Evolutionary conservation across 2,329 filamentous ascomycete genomes (phyloP), one percentile per base, ranked within the genome.

Genomic region (Pyrenochaeta sp.): DNA sequence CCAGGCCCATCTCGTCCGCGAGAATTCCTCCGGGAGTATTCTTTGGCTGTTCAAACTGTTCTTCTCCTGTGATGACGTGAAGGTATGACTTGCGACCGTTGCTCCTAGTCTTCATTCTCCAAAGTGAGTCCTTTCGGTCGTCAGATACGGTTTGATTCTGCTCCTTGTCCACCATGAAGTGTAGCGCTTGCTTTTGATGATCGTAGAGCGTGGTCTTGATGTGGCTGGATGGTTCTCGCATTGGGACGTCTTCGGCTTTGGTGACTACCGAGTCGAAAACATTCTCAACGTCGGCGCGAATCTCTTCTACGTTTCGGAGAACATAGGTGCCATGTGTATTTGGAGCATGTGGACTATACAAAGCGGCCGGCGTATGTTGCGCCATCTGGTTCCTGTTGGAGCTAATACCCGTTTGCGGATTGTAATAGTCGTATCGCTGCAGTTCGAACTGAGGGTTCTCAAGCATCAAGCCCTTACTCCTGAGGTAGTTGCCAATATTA

Each of bases 131-230:
- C 50, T 85, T 83, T 11, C 81, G 79, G 39, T 81, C 80, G 21
- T 87, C 83, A 21, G 86, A 82, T 37, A 80, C 80, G n/a, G 77
- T 76, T 9, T 81, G 78, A 0, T 83, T 81, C 35, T 83, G 81
- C 71, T 97, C 93, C 51, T 89, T 88, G 14, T 82, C 81, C 7
- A 79, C 84, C 87, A 97, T 90, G 66, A 96, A 97, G 66, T 86
- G 84, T 0, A 97, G 79, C 0, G 88, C 93, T 71, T 96, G 91
- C 68, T 90, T 94, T 69, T 97, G 93, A 72, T 97, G 93, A 44
- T 81, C 80, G 28, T 96, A 83, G 13, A 97, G 74, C 19, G 83
- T 78, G 0, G 75, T 78, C 0, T 86, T 91, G 42, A 80, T 79
- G 39, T 94, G 80, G 6, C 73, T 53, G 39, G 83, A 78, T 0